Evolutionary conservation across 805 yeast genomes (phyloP), one percentile per base, ranked within the genome.

Genomic region (Cyberlindnera amylophila): DNA sequence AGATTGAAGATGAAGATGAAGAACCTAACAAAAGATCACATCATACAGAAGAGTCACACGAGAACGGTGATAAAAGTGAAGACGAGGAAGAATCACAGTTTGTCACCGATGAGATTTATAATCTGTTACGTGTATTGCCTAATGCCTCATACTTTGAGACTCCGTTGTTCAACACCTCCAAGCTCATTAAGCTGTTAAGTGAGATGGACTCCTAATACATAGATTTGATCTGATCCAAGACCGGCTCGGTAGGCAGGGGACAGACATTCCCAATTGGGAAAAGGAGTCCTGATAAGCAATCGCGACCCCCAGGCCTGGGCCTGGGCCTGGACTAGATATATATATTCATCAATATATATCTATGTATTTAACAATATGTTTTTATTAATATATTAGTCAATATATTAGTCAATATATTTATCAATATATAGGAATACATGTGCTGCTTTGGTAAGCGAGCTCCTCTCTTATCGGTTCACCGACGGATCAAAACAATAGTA

Each of bases 101-200:
- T 30, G 57, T 57, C 28, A 52, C 67, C 40, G 73, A 67, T 61
- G 74, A 69, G 44, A 56, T 72, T 18, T 72, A 72, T 54, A 74
- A 74, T 36, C 57, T 82, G 32, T 61, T 82, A 35, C 65, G 81
- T 41, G 67, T 73, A 2, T 67, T 84, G 35, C 91, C 91, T 9
- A 55, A 43, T 26, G 77, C 76, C 0, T 68, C 75, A 1, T 72
- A 75, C 43, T 80, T 80, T 55, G 65, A 68, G 10, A 75, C 75
- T 11, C 72, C 72, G 19, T 13, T 74, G 3, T 82, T 84, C 55
- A 77, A 80, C 58, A 63, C 76, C 19, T 66, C 66, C 14, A 79
- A 75, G 50, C 63, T 82, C 36, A 50, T 57, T 18, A 31, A 38
- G 16, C 41, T 57, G 15, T 31, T 57, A 27, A 42, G 32, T 6